Conservation (phyloP, 2,329 filamentous ascomycete species). For the Monosporascus sp. region DNA sequence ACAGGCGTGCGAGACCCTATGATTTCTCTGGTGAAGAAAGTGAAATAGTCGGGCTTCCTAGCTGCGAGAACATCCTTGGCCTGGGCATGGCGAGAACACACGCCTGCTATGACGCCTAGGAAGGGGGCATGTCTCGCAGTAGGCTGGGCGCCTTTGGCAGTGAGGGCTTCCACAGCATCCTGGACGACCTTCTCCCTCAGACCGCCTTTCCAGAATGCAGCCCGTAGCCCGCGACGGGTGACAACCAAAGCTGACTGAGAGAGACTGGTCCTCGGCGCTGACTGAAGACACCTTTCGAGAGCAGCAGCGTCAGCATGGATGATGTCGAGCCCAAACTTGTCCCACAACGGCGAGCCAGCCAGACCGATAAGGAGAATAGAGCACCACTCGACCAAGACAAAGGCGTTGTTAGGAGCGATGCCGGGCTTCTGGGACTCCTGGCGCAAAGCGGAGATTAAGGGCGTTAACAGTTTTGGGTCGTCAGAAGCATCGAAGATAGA, state of each 20-base stretch:
- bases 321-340: conserved; percentile 59
- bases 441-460: conserved; percentile 62
- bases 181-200: conserved; percentile 57
- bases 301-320: conserved; percentile 65
- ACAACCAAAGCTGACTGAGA: conserved; percentile 70
- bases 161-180: conserved; percentile 60
- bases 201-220: conserved; percentile 57
- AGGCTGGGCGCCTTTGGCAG: conserved; percentile 60
- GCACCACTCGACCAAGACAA: conserved; percentile 89
- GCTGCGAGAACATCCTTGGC: conserved; percentile 58
- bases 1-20: conserved; percentile 71
- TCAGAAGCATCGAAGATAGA: conserved; percentile 56
- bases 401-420: conserved; percentile 75
- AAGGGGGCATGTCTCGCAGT: conserved; percentile 68
- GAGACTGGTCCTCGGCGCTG: conserved; percentile 58
- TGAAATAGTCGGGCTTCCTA: conserved; percentile 67
- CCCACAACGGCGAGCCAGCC: conserved; percentile 57
- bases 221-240: conserved; percentile 74
- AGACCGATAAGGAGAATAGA: conserved; percentile 71
- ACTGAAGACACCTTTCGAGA: conserved; percentile 71
- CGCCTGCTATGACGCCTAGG: conserved; percentile 81
- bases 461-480: conserved; percentile 54
- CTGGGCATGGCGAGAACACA: conserved; percentile 66
- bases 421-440: conserved; percentile 70
- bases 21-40: conserved; percentile 82